phyloP scores from a whole-genome alignment of 305 asterid genomes.

The Ajuga reptans region DNA sequence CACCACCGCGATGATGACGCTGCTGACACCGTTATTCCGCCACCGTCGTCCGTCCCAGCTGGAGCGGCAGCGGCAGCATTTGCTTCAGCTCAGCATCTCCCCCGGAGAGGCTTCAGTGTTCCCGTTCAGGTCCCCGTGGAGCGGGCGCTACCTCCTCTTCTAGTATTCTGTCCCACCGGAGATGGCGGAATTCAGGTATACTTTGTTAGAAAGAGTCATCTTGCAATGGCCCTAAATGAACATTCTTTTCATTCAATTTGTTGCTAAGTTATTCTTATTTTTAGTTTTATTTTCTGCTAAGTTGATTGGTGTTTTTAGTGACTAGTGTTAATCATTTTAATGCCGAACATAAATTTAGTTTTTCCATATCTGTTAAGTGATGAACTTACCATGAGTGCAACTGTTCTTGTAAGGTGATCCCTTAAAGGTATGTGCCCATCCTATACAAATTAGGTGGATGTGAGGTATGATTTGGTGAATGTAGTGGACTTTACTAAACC shows the following conservation, averaged over 20 bases:
- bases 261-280: no score
- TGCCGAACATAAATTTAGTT: background rate
- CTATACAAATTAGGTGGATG: background rate
- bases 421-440: background rate
- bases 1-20: conserved; percentile 33
- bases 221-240: background rate
- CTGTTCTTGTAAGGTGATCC: conserved; percentile 1
- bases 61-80: conserved; percentile 29
- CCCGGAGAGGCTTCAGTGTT: conserved; percentile 65
- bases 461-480: conserved; percentile 13
- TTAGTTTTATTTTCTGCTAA: background rate
- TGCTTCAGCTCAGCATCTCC: conserved; percentile 39
- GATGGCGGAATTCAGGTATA: conserved; percentile 81
- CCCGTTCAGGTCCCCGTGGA: conserved; percentile 70
- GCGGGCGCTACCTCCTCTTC: conserved; percentile 48
- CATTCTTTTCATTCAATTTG: background rate
- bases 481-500: background rate
- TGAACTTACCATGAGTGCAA: background rate
- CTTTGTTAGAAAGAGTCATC: background rate
- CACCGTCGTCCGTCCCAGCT: conserved; percentile 21
- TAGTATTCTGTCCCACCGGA: conserved; percentile 51
- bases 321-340: background rate
- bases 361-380: conserved; percentile 25
- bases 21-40: conserved; percentile 27
- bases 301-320: conserved; percentile 12